These are phyloP conservation scores for Geotrichum ghanense DNA, from an alignment of 805 yeast species.

Conservation along the genomic window DNA sequence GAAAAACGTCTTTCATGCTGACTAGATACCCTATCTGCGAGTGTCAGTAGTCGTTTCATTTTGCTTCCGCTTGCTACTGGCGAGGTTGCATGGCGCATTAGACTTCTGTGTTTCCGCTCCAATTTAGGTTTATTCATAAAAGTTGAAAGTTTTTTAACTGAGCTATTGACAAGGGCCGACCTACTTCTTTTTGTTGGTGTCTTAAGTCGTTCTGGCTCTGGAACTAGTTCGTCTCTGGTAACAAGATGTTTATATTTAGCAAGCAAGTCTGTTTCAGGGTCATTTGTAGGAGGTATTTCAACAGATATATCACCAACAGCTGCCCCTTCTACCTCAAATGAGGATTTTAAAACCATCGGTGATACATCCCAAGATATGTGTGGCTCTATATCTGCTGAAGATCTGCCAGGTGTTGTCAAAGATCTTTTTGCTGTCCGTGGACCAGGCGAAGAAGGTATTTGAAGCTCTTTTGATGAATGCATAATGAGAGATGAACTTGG, in stretches of 20 bases:
- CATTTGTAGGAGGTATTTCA: slow-evolving; percentile 5
- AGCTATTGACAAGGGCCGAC: background rate
- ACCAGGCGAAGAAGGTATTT: background rate
- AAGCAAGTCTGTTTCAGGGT: slow-evolving; percentile 16
- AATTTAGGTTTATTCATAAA: no score
- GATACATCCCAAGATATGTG: background rate
- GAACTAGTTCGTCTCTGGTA: background rate
- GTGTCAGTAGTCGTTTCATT: background rate
- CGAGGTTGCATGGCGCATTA: background rate
- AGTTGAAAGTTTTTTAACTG: no score
- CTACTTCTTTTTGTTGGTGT: background rate
- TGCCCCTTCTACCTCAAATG: background rate
- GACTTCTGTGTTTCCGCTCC: background rate
- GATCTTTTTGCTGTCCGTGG: background rate
- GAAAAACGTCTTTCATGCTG: no score
- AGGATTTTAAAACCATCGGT: background rate
- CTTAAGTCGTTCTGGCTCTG: no score
- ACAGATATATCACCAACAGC: background rate
- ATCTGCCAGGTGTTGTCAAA: background rate
- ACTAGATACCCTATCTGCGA: background rate
- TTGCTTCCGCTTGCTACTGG: background rate
- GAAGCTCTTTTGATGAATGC: background rate
- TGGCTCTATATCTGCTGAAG: background rate
- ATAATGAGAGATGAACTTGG: background rate
- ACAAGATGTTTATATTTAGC: slow-evolving; percentile 9